Percentiles rank a stretch among this genome's conserved stretches.
phyloP scores from a whole-genome alignment of 2,329 filamentous ascomycete species.

The Scedosporium apiospermum region DNA sequence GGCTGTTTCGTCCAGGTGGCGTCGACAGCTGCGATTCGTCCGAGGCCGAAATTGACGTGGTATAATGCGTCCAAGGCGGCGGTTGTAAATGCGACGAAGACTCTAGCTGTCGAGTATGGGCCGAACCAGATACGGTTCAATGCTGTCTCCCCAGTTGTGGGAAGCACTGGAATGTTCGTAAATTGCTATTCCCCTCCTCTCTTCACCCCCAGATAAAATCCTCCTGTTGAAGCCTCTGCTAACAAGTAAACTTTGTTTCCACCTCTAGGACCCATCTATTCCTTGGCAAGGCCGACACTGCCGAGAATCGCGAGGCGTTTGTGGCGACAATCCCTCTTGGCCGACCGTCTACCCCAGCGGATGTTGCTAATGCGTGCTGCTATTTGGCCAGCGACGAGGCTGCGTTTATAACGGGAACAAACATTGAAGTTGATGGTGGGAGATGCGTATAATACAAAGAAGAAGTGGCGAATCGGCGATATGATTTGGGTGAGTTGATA shows the following conservation, averaged over 20 bases:
- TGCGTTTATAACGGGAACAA: slow-evolving; percentile 62
- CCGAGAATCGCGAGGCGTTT: slow-evolving; percentile 20
- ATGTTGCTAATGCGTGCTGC: slow-evolving; percentile 61
- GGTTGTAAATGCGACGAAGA: slow-evolving; percentile 47
- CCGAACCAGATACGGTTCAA: slow-evolving; percentile 65
- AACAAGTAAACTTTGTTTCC: not conserved
- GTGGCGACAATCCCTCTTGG: slow-evolving; percentile 48
- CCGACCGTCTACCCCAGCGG: slow-evolving; percentile 45
- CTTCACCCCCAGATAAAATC: not conserved
- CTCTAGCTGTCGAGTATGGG: slow-evolving; percentile 63
- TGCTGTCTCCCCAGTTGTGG: slow-evolving; percentile 58
- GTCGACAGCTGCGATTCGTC: slow-evolving; percentile 50
- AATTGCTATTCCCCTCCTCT: not conserved
- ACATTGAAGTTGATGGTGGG: slow-evolving; percentile 41
- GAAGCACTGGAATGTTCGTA: slow-evolving; percentile 50
- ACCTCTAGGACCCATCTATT: too few relatives aligned
- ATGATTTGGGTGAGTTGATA: too few relatives aligned
- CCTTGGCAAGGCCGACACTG: not conserved
- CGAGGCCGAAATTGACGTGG: slow-evolving; percentile 56
- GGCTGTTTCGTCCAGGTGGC: slow-evolving; percentile 58
- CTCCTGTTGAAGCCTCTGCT: not conserved
- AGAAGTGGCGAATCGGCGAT: too few relatives aligned
- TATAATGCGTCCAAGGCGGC: slow-evolving; percentile 63
- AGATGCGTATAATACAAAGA: slow-evolving; percentile 10
- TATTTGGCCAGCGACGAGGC: slow-evolving; percentile 66